These are phyloP conservation scores for Phytophthora sp. DNA, from an alignment of 352 stramenopile genomes.

Conservation along the genomic window DNA sequence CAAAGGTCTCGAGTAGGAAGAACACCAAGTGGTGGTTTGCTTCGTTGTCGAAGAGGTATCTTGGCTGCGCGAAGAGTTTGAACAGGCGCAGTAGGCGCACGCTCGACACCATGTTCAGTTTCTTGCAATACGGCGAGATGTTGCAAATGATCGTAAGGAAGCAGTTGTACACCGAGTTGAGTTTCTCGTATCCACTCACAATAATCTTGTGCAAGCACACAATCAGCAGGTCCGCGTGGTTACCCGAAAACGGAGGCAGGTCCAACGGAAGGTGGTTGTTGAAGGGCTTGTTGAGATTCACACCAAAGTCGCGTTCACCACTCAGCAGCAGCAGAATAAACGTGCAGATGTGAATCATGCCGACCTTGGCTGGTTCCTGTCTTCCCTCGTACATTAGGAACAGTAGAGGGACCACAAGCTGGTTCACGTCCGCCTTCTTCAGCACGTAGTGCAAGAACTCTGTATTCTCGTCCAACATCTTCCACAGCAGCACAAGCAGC, in stretches of 20 bases:
- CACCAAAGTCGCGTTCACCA: slow-evolving; percentile 96
- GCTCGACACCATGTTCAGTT: slow-evolving; percentile 94
- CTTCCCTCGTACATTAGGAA: slow-evolving; percentile 95
- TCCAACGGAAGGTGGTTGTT: slow-evolving; percentile 94
- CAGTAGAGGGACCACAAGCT: slow-evolving; percentile 83
- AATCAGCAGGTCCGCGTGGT: slow-evolving; percentile 97
- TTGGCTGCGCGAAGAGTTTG: slow-evolving; percentile 95
- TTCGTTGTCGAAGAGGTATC: slow-evolving; percentile 95
- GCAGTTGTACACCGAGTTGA: slow-evolving; percentile 98
- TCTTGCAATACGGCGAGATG: slow-evolving; percentile 97
- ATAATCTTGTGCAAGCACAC: slow-evolving; percentile 99
- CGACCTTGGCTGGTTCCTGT: slow-evolving; percentile 93
- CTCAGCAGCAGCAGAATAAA: slow-evolving; percentile 98
- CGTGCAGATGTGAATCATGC: slow-evolving; percentile 98
- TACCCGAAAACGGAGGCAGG: slow-evolving; percentile 94
- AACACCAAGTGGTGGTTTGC: slow-evolving; percentile 96
- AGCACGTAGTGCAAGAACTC: slow-evolving; percentile 95
- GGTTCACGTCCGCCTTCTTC: slow-evolving; percentile 94
- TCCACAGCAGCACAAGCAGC: slow-evolving; percentile 98
- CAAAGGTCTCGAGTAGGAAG: slow-evolving; percentile 98
- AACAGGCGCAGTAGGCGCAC: slow-evolving; percentile 98
- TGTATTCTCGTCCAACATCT: slow-evolving; percentile 97
- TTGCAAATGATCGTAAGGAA: slow-evolving; percentile 99
- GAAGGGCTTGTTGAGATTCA: slow-evolving; percentile 97
- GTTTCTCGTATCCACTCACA: slow-evolving; percentile 96